Percentiles rank a stretch among this genome's conserved stretches.
Conservation (phyloP, 2,329 filamentous ascomycete genomes). For the Parascedosporium putredinis region DNA sequence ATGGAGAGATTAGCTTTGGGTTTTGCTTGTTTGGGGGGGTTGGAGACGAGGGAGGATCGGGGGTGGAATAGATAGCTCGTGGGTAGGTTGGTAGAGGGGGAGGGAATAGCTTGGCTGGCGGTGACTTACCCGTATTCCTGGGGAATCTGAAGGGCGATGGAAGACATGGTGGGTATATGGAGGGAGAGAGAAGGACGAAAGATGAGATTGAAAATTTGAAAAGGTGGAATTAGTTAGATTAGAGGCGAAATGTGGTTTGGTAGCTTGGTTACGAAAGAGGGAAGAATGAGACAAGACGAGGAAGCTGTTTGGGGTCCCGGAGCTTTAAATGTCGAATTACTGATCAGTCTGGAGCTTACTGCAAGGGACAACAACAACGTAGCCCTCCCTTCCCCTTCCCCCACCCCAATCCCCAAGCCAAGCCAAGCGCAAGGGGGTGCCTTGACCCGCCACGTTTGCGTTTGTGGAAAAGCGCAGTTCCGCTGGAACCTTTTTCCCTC, state of each 20-base stretch:
- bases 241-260: background rate
- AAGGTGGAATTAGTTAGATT: background rate
- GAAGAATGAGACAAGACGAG: too few relatives aligned
- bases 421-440: too few relatives aligned
- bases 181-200: background rate
- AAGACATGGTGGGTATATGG: conserved; percentile 25
- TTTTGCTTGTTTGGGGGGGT: background rate
- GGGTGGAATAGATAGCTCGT: background rate
- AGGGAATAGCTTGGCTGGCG: background rate
- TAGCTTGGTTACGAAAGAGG: too few relatives aligned
- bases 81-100: background rate
- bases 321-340: background rate
- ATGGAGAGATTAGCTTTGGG: background rate
- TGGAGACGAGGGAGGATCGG: background rate
- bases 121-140: conserved; percentile 38
- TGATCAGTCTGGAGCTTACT: background rate
- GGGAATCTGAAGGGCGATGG: conserved; percentile 32
- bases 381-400: too few relatives aligned
- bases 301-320: background rate
- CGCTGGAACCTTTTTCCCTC: background rate
- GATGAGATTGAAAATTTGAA: background rate
- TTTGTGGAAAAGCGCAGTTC: too few relatives aligned
- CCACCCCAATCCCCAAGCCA: too few relatives aligned
- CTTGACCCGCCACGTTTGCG: too few relatives aligned
- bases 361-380: background rate